Percentiles rank a stretch among this genome's conserved stretches.
Evolutionary conservation across 2,329 filamentous ascomycete species (phyloP).

Genomic region (Aspergillus floridensis): DNA sequence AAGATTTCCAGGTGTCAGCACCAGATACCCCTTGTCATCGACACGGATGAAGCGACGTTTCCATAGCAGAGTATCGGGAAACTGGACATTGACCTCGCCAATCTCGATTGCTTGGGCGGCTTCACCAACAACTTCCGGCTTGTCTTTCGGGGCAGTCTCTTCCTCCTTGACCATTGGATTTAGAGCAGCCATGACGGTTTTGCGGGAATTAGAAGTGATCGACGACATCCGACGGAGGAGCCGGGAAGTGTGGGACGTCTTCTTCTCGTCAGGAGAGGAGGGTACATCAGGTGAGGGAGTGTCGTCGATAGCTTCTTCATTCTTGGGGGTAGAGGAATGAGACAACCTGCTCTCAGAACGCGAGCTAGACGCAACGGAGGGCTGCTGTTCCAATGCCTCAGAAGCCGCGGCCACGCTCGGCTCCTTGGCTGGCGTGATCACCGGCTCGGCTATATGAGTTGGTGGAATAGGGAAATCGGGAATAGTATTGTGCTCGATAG

Average conservation of each 20-base stretch:
- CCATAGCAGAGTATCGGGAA: conserved; percentile 94
- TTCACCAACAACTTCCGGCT: conserved; percentile 16
- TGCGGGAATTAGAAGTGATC: conserved; percentile 52
- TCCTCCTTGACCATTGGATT: conserved; percentile 40
- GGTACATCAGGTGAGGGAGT: conserved; percentile 35
- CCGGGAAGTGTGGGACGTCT: conserved; percentile 56
- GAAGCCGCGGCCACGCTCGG: conserved; percentile 43
- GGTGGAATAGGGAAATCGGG: conserved; percentile 29
- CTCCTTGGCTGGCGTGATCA: conserved; percentile 27
- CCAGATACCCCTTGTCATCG: conserved; percentile 77
- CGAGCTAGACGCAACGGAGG: conserved; percentile 32
- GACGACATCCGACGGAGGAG: conserved; percentile 68
- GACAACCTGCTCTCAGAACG: conserved; percentile 43
- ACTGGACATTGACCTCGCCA: conserved; percentile 93
- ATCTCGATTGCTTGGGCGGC: conserved; percentile 62
- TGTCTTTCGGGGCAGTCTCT: conserved; percentile 27
- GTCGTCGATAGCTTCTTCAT: conserved; percentile 30
- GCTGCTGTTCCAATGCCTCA: conserved; percentile 40
- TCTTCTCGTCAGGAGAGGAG: conserved; percentile 50
- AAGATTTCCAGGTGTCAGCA: conserved; percentile 69
- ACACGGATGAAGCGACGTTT: conserved; percentile 87
- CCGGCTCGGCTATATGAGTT: conserved; percentile 18
- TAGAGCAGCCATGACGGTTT: conserved; percentile 42
- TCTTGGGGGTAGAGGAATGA: conserved; percentile 38
- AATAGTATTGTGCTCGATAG: conserved; percentile 62